Conservation (phyloP, 352 stramenopile species). For the Phytophthora pistaciae region DNA sequence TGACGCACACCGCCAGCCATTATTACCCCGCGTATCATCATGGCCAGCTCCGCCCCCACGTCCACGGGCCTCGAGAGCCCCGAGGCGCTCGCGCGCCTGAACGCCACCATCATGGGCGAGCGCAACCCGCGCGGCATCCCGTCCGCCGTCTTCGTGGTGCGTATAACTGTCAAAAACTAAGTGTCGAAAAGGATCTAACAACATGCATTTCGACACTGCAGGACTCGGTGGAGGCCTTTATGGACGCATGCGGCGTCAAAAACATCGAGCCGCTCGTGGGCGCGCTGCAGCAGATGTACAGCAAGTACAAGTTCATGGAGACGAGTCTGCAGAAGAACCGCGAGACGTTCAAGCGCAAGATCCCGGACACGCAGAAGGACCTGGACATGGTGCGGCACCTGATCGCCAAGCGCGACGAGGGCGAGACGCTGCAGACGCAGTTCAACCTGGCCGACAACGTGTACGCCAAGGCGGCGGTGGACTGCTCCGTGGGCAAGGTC, state of each 20-base stretch:
- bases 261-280: conserved; percentile 82
- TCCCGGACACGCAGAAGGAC: conserved; percentile 93
- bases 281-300: conserved; percentile 89
- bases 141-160: conserved; percentile 79
- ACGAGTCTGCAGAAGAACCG: conserved; percentile 87
- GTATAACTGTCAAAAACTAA: conserved; percentile 9
- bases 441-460: conserved; percentile 97
- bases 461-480: conserved; percentile 95
- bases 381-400: conserved; percentile 60
- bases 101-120: conserved; percentile 79
- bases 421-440: conserved; percentile 86
- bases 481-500: conserved; percentile 91
- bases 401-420: conserved; percentile 72
- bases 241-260: conserved; percentile 58
- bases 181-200: background rate
- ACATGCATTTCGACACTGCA: conserved; percentile 15
- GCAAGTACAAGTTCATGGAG: conserved; percentile 94
- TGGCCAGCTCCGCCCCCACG: conserved; percentile 41
- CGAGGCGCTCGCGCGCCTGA: conserved; percentile 75
- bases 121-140: conserved; percentile 86
- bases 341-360: conserved; percentile 90
- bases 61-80: conserved; percentile 65
- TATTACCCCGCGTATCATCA: conserved; percentile 30
- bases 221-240: conserved; percentile 82
- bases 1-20: conserved; percentile 34